phyloP scores from a whole-genome alignment of 805 yeast genomes.

The Kuraishia cidri region DNA sequence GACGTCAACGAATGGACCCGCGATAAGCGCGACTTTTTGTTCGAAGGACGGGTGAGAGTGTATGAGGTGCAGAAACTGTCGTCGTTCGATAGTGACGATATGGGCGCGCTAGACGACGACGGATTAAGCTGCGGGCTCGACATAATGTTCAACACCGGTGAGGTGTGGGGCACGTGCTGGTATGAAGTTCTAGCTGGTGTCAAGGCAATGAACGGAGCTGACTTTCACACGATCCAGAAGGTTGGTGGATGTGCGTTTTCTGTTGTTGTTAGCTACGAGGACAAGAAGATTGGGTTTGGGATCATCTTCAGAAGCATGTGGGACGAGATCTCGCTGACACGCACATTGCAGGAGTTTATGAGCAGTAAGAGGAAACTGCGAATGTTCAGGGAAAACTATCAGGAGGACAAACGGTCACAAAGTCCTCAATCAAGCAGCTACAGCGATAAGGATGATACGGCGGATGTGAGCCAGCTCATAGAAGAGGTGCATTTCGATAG shows the following conservation, averaged over 20 bases:
- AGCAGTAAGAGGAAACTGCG: background rate
- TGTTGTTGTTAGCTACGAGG: constrained; percentile 6
- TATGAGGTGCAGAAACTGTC: background rate
- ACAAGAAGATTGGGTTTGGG: constrained; percentile 12
- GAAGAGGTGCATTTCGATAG: background rate
- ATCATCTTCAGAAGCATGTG: constrained; percentile 15
- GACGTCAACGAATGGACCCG: background rate
- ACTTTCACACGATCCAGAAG: constrained; percentile 2
- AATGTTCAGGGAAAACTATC: constrained; percentile 1
- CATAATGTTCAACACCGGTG: background rate
- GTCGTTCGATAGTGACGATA: background rate
- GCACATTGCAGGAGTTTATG: constrained; percentile 3
- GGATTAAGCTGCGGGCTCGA: constrained; percentile 1
- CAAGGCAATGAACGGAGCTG: background rate
- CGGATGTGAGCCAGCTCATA: background rate
- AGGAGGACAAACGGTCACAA: background rate
- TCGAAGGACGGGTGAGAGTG: constrained; percentile 1
- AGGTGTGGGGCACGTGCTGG: constrained; percentile 1
- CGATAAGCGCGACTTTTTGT: background rate
- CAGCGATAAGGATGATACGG: too few species aligned
- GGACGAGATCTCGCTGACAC: constrained; percentile 10
- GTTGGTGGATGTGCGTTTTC: background rate
- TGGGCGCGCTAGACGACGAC: background rate
- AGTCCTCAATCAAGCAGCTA: too few species aligned
- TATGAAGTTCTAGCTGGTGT: background rate